Percentiles rank a stretch among this genome's conserved stretches.
Conservation (phyloP, 2,329 filamentous ascomycete species). For the Ophiocordyceps sinensis region DNA sequence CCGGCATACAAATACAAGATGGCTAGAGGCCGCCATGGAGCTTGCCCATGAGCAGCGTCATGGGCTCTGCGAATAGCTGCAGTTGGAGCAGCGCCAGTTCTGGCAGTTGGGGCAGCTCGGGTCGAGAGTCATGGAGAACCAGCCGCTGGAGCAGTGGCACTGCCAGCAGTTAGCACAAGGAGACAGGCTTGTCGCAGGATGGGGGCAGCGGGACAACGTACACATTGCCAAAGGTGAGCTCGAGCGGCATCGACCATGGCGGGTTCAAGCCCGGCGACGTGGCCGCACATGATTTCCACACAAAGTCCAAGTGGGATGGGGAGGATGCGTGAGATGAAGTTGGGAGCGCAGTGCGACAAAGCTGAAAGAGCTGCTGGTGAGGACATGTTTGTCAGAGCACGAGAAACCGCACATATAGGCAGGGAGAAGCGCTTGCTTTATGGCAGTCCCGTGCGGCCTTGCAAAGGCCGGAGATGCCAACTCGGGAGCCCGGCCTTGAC, state of each 20-base stretch:
- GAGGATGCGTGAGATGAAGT: background rate
- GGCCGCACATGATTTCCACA: conserved; percentile 1
- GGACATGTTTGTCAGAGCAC: too few species aligned
- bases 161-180: conserved; percentile 1
- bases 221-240: conserved; percentile 5
- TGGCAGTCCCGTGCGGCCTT: too few species aligned
- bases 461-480: too few species aligned
- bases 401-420: too few species aligned
- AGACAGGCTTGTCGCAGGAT: background rate
- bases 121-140: conserved; percentile 8
- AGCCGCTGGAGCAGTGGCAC: conserved; percentile 8
- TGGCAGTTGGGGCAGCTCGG: conserved; percentile 8
- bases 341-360: too few species aligned
- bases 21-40: too few species aligned
- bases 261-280: background rate
- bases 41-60: background rate
- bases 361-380: too few species aligned
- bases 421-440: too few species aligned
- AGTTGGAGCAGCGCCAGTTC: conserved; percentile 7
- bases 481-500: too few species aligned
- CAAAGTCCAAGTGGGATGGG: background rate
- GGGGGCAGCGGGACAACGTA: conserved; percentile 1
- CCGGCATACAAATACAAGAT: too few species aligned
- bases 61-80: conserved; percentile 6
- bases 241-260: background rate